Evolutionary conservation across 257 asterid species (phyloP).

Genomic region (Nicotiana sylvestris): DNA sequence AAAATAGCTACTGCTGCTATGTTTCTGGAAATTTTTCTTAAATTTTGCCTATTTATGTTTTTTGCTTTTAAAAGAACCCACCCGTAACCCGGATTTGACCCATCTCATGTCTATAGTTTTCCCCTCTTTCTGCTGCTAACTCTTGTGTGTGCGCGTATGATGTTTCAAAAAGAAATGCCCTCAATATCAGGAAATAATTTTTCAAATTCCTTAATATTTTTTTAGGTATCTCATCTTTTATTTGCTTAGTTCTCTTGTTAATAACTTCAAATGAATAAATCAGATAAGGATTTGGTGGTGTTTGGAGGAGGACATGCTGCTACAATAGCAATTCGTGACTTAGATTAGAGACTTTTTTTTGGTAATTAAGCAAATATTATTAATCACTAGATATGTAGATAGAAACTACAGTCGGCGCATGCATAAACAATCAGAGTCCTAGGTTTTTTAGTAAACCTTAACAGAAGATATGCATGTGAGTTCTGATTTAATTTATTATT

Average conservation of each 20-base stretch:
- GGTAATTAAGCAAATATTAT: too few species aligned
- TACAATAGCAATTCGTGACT: constrained; percentile 69
- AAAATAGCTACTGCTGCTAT: too few species aligned
- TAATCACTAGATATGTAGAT: too few species aligned
- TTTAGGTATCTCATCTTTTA: not conserved
- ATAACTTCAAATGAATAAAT: constrained; percentile 11
- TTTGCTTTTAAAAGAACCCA: too few species aligned
- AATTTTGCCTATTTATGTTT: too few species aligned
- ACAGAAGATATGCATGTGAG: too few species aligned
- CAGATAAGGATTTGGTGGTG: constrained; percentile 68
- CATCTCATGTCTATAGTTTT: not conserved
- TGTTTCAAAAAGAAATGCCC: not conserved
- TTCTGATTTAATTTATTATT: not conserved
- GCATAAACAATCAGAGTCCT: too few species aligned
- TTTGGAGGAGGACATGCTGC: constrained; percentile 99
- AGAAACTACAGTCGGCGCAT: too few species aligned
- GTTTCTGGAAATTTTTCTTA: too few species aligned
- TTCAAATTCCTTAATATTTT: not conserved
- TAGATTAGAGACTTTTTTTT: too few species aligned
- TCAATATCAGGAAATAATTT: not conserved
- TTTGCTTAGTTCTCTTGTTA: constrained; percentile 7
- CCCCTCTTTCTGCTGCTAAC: not conserved
- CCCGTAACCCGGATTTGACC: too few species aligned
- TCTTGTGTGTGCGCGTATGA: not conserved
- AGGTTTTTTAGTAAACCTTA: too few species aligned